phyloP scores from a whole-genome alignment of 73 alveolate species.

The Paramecium pentaurelia region DNA sequence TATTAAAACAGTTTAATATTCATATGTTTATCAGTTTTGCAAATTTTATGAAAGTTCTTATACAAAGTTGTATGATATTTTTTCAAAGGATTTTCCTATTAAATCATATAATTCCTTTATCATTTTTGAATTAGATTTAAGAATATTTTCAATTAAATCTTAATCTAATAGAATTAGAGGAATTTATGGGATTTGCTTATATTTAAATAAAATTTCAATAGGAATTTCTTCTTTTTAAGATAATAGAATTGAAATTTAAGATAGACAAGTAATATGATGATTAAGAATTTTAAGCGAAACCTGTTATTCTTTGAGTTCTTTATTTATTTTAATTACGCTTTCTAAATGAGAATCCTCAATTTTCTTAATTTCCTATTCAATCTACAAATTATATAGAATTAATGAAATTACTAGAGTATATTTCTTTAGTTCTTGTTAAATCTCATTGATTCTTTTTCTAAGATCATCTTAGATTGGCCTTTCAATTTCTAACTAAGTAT shows the following conservation, averaged over 20 bases:
- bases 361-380: not conserved
- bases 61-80: not conserved
- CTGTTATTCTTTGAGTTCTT: not conserved
- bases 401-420: not conserved
- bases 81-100: not conserved
- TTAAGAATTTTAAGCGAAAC: not conserved
- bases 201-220: not conserved
- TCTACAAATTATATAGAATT: not conserved
- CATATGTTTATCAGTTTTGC: not conserved
- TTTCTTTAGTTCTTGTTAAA: not conserved
- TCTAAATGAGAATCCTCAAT: not conserved
- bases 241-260: not conserved
- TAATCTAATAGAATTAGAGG: not conserved
- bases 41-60: not conserved
- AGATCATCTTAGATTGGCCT: not conserved
- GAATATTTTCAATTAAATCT: not conserved
- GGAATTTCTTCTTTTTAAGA: not conserved
- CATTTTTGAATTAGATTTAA: not conserved
- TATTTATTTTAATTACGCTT: not conserved
- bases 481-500: not conserved
- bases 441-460: not conserved
- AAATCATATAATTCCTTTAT: not conserved
- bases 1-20: not conserved
- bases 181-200: not conserved
- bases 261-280: not conserved